A percentile compares a stretch with the other conserved stretches of the same genome.
These are phyloP conservation scores for Funneliformis caledonium DNA, from an alignment of 371 early-diverging fungal genomes.

Conservation along the genomic window DNA sequence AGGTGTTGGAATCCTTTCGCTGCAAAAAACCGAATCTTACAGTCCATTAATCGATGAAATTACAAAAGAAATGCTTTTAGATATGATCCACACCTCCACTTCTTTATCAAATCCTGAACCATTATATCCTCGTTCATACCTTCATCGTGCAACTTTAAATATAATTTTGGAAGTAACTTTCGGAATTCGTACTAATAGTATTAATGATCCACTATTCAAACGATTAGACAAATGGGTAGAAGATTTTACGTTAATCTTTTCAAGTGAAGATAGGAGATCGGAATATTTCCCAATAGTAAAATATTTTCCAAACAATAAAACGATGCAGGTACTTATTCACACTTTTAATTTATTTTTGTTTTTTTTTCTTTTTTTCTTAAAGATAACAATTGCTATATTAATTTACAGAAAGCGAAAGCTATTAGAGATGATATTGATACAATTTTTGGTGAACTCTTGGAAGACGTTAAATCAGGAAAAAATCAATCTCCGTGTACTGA, in stretches of 20 bases:
- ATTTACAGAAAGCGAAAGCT: too few species aligned
- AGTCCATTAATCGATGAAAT: too few species aligned
- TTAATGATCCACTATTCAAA: constrained; percentile 5
- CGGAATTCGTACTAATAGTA: not conserved
- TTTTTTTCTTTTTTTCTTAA: not conserved
- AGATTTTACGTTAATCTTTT: not conserved
- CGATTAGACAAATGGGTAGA: not conserved
- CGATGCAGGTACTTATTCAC: not conserved
- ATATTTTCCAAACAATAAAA: not conserved
- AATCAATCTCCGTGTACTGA: not conserved
- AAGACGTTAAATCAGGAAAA: not conserved
- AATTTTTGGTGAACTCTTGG: not conserved
- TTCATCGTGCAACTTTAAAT: constrained; percentile 5
- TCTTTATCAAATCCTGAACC: not conserved
- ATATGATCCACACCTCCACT: not conserved
- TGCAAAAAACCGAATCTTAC: too few species aligned
- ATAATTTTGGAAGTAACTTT: not conserved
- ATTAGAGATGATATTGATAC: not conserved
- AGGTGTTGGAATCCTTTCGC: too few species aligned
- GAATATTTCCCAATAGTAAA: not conserved
- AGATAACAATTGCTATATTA: not conserved
- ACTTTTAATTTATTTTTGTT: not conserved
- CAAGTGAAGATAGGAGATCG: not conserved
- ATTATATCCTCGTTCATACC: not conserved
- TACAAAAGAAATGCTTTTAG: too few species aligned